Base-by-base conservation (phyloP, 2,329 filamentous ascomycete species). In the Fusarium mangiferae region DNA sequence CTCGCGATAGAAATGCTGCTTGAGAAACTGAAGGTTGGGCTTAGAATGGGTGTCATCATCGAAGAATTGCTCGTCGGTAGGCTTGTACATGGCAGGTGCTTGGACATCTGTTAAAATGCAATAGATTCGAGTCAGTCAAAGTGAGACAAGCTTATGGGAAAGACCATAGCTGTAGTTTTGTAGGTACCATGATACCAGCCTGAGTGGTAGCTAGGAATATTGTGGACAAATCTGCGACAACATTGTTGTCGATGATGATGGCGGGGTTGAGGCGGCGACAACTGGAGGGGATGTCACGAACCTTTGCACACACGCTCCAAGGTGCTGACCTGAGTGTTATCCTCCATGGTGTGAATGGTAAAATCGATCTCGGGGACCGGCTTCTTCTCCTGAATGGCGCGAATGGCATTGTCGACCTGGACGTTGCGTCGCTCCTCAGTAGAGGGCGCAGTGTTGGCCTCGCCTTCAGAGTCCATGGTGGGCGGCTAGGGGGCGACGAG, bases 311-410 rank as follows among this genome's bases (percentile, higher is more conserved):
- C 96, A 83, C 96, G 91, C 85, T 99, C 96, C 82, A 93, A 86
- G 72, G 96, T 99, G 90, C 90, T 98, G 82, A 99, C 96, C 86
- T 98, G 94, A 61, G 90, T 92, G 81, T 94, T 94, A 87, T 99
- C 96, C 84, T 99, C 96, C 96, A 98, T 98, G 72, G 93, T 96
- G 84, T 99, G 96, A 81, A 99, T 91, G 64, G 94, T 97, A 83
- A 99, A 99, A 87, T 99, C 96, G 80, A 99, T 98, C 88, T 98
- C 96, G 66, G 96, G 96, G 57, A 97, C 89, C 62, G 96, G 95
- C 87, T 93, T 96, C 92, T 98, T 98, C 80, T 98, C 91, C 83
- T 92, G 91, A 80, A 99, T 95, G 70, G 96, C 96, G 83, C 94
- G 94, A 81, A 96, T 92, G 78, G 94, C 93, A 90, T 94, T 96